Evolutionary conservation across 2,329 filamentous ascomycete genomes (phyloP).

Genomic region (Epichloe bromicola): DNA sequence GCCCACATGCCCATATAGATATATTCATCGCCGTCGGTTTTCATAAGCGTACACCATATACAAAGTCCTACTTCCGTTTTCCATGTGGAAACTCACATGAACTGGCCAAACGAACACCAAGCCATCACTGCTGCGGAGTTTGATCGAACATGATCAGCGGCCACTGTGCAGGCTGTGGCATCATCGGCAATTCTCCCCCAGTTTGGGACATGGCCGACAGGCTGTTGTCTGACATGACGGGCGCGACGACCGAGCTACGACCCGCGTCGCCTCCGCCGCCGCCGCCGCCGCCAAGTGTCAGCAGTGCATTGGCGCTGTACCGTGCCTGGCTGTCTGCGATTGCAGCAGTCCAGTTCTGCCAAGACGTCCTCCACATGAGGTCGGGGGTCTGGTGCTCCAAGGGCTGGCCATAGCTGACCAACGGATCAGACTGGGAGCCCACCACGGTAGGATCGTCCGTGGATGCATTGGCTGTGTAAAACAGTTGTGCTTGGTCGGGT

Average conservation of each 20-base stretch:
- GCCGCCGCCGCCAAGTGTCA: slow-evolving; percentile 28
- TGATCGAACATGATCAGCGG: slow-evolving; percentile 20
- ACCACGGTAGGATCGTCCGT: slow-evolving; percentile 10
- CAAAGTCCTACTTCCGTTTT: background rate
- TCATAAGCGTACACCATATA: background rate
- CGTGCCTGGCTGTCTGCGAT: slow-evolving; percentile 36
- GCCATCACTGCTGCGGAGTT: slow-evolving; percentile 3
- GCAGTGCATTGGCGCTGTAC: slow-evolving; percentile 34
- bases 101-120: background rate
- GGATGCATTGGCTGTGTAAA: slow-evolving; percentile 13
- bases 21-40: background rate
- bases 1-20: background rate
- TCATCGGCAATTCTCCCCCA: slow-evolving; percentile 13
- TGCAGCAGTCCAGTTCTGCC: slow-evolving; percentile 42
- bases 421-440: slow-evolving; percentile 21
- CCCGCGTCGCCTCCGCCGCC: background rate
- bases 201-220: slow-evolving; percentile 1
- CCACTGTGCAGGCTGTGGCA: slow-evolving; percentile 18
- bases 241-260: background rate
- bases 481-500: slow-evolving; percentile 14
- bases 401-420: slow-evolving; percentile 28
- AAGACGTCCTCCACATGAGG: slow-evolving; percentile 31
- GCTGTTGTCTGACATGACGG: slow-evolving; percentile 1
- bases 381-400: slow-evolving; percentile 15
- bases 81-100: background rate